A percentile compares a stretch with the other conserved stretches of the same genome.
These are phyloP conservation scores for Aspergillus texensis DNA, from an alignment of 2,329 filamentous ascomycete species.

Conservation along the genomic window DNA sequence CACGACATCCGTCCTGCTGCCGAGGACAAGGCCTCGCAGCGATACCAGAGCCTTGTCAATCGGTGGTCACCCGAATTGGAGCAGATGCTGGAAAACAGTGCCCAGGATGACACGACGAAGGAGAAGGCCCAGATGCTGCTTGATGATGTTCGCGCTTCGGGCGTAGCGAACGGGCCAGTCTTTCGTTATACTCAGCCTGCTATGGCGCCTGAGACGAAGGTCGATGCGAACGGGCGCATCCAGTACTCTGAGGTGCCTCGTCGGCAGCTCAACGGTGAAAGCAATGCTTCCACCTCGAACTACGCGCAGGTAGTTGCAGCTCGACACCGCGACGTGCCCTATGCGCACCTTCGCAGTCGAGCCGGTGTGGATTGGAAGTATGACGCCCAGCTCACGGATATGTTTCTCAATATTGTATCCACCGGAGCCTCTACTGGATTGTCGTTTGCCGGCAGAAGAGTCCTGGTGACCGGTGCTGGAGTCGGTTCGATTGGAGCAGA, in stretches of 20 bases:
- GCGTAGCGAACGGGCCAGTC: constrained; percentile 10
- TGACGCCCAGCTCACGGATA: neutral
- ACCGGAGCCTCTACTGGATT: constrained; percentile 84
- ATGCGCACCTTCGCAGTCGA: neutral
- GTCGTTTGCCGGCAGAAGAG: constrained; percentile 91
- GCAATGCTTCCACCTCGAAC: neutral
- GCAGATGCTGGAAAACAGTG: neutral
- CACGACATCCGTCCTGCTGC: neutral
- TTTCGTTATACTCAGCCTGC: constrained; percentile 14
- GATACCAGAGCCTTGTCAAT: neutral
- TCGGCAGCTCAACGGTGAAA: neutral
- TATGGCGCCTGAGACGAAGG: constrained; percentile 71
- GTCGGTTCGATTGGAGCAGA: constrained; percentile 97
- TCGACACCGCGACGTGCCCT: neutral
- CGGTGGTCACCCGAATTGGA: neutral
- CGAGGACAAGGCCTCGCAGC: neutral
- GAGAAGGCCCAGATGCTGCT: constrained; percentile 61
- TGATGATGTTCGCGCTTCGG: constrained; percentile 61
- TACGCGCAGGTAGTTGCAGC: neutral
- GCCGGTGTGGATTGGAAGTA: neutral
- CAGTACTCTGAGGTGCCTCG: constrained; percentile 16
- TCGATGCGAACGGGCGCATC: constrained; percentile 92
- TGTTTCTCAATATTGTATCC: constrained; percentile 87
- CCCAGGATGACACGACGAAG: neutral
- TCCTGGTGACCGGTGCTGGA: constrained; percentile 96